phyloP scores from a whole-genome alignment of 768 basidiomycete species.

The Neoboletus subvelutipes region DNA sequence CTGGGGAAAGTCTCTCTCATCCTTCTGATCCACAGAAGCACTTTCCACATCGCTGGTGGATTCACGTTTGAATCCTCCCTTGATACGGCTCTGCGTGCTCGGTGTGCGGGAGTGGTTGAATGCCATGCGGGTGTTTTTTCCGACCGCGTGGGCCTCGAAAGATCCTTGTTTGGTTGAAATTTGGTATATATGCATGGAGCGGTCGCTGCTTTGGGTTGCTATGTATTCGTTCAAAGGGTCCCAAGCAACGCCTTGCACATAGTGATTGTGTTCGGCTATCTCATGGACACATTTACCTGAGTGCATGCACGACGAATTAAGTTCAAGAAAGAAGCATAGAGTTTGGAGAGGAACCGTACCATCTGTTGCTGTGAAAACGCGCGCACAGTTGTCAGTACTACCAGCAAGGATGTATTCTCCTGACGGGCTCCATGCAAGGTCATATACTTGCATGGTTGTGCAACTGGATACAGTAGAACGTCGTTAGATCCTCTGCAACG shows the following conservation, averaged over 20 bases:
- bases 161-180: constrained; percentile 76
- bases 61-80: constrained; percentile 58
- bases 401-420: constrained; percentile 95
- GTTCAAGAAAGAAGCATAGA: not conserved
- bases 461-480: constrained; percentile 50
- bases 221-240: constrained; percentile 97
- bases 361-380: constrained; percentile 74
- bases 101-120: constrained; percentile 68
- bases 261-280: constrained; percentile 92
- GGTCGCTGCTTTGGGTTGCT: constrained; percentile 94
- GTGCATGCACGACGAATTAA: not conserved
- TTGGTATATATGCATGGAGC: constrained; percentile 93
- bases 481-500: constrained; percentile 3
- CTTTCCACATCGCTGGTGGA: constrained; percentile 82
- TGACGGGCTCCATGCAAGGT: constrained; percentile 95
- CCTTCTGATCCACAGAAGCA: constrained; percentile 56
- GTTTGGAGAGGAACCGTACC: constrained; percentile 43
- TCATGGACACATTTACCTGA: constrained; percentile 84
- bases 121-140: constrained; percentile 79
- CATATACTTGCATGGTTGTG: constrained; percentile 95
- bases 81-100: constrained; percentile 59
- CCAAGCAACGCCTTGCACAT: constrained; percentile 99
- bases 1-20: constrained; percentile 32
- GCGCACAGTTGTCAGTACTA: constrained; percentile 92
- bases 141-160: constrained; percentile 88